These are phyloP conservation scores for Ophioceras dolichostomum DNA, from an alignment of 2,329 filamentous ascomycete genomes.

Conservation along the genomic window DNA sequence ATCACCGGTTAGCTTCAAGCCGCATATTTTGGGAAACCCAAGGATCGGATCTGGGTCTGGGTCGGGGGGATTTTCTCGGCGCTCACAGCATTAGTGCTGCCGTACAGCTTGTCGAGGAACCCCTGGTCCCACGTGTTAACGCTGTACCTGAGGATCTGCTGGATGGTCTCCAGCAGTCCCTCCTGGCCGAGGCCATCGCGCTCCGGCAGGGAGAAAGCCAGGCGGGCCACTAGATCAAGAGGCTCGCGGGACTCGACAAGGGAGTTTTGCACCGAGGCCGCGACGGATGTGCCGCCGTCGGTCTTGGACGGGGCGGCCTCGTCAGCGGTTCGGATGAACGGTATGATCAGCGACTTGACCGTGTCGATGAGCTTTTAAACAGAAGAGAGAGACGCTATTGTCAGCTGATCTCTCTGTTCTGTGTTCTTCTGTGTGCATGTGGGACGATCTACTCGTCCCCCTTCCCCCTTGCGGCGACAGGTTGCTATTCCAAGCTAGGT, in stretches of 20 bases:
- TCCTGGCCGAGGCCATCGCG: constrained; percentile 50
- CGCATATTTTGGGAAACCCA: no score
- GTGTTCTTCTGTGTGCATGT: no score
- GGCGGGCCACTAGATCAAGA: constrained; percentile 38
- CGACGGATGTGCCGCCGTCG: constrained; percentile 33
- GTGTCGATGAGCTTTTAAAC: constrained; percentile 53
- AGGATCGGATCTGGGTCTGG: no score
- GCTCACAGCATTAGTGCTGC: constrained; percentile 69
- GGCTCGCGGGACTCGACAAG: constrained; percentile 53
- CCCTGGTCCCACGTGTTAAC: constrained; percentile 99
- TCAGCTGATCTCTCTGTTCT: no score
- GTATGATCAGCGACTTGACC: constrained; percentile 55
- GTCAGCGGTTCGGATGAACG: constrained; percentile 61
- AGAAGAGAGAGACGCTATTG: constrained; percentile 3
- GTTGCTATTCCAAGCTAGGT: no score
- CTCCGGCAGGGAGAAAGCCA: constrained; percentile 46
- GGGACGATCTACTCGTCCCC: no score
- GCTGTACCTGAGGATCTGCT: constrained; percentile 65
- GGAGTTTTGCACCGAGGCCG: constrained; percentile 36
- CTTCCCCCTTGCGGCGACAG: no score
- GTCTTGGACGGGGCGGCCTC: constrained; percentile 40
- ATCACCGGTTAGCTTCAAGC: background rate
- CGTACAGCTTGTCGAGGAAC: constrained; percentile 90
- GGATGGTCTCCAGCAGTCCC: constrained; percentile 60
- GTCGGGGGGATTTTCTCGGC: background rate